A percentile compares a stretch with the other conserved stretches of the same genome.
Evolutionary conservation across 2,329 filamentous ascomycete genomes (phyloP).

Genomic region (Dendrostoma leiphaemia): DNA sequence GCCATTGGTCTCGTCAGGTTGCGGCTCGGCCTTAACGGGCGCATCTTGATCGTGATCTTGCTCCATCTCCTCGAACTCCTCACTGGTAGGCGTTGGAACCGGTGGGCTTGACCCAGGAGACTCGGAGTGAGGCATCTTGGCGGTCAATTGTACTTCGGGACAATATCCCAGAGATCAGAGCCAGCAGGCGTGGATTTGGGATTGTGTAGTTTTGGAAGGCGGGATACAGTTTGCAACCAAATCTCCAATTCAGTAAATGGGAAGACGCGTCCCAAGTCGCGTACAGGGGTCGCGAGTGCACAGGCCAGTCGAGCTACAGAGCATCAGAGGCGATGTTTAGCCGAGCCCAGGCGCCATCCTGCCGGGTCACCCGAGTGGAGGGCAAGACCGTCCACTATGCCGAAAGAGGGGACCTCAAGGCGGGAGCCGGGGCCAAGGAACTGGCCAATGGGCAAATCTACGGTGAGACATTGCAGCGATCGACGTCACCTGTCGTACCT

Average conservation of each 20-base stretch:
- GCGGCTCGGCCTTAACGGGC: conserved; percentile 31
- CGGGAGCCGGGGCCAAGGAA: background rate
- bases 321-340: too few relatives aligned
- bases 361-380: background rate
- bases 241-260: background rate
- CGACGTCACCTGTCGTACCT: background rate
- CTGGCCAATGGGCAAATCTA: background rate
- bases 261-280: conserved; percentile 8
- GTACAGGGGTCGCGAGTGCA: conserved; percentile 6
- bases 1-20: conserved; percentile 26
- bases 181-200: too few relatives aligned
- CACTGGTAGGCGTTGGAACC: conserved; percentile 15
- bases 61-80: conserved; percentile 23
- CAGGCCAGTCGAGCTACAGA: conserved; percentile 1
- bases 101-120: conserved; percentile 28
- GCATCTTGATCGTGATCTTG: conserved; percentile 25
- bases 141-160: background rate
- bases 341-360: too few relatives aligned
- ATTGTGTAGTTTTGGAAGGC: too few relatives aligned
- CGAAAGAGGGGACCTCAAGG: background rate
- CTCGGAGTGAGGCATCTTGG: conserved; percentile 45
- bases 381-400: too few relatives aligned
- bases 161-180: background rate
- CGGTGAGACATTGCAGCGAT: background rate
- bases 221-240: background rate